These are phyloP conservation scores for Pichia ethanolica DNA, from an alignment of 805 yeast species.

Conservation along the genomic window DNA sequence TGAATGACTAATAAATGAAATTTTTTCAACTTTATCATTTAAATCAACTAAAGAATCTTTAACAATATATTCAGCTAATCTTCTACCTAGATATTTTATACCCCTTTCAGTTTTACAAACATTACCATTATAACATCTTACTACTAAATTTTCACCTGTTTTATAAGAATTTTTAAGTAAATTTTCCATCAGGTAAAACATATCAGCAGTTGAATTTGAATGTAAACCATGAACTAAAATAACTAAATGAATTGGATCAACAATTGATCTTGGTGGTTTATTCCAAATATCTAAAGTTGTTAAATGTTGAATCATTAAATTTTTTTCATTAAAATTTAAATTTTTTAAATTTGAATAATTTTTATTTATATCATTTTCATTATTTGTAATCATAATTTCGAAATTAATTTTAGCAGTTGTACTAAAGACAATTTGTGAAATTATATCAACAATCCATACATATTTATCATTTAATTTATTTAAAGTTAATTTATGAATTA, in stretches of 20 bases:
- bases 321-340: slow-evolving; percentile 6
- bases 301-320: slow-evolving; percentile 40
- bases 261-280: slow-evolving; percentile 44
- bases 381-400: slow-evolving; percentile 49
- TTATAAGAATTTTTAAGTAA: slow-evolving; percentile 43
- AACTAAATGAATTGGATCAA: slow-evolving; percentile 69
- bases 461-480: slow-evolving; percentile 54
- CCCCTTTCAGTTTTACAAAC: slow-evolving; percentile 88
- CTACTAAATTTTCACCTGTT: slow-evolving; percentile 60
- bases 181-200: slow-evolving; percentile 78
- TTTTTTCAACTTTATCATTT: slow-evolving; percentile 29
- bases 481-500: slow-evolving; percentile 52
- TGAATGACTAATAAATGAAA: slow-evolving; percentile 90
- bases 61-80: slow-evolving; percentile 69
- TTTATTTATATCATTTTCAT: slow-evolving; percentile 31
- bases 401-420: slow-evolving; percentile 61
- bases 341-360: slow-evolving; percentile 23
- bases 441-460: slow-evolving; percentile 74
- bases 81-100: slow-evolving; percentile 69
- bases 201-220: slow-evolving; percentile 83
- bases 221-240: slow-evolving; percentile 88
- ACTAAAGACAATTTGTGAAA: slow-evolving; percentile 72
- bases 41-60: slow-evolving; percentile 32
- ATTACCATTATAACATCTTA: slow-evolving; percentile 78
- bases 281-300: slow-evolving; percentile 75